phyloP scores from a whole-genome alignment of 1,284 basidiomycete genomes.

The Amanita bisporigera region DNA sequence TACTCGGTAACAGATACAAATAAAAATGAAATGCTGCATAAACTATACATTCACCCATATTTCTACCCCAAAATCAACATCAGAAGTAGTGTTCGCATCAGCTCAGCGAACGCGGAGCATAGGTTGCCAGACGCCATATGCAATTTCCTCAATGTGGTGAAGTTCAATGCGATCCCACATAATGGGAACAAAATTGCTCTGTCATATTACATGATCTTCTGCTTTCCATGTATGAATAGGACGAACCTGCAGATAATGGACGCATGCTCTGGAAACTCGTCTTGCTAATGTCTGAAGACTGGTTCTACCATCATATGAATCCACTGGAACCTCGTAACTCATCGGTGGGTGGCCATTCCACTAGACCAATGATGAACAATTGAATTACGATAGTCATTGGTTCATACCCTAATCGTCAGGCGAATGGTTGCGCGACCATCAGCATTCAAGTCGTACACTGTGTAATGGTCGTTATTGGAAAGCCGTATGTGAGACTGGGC shows the following conservation, averaged over 20 bases:
- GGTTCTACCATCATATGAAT: slow-evolving; percentile 66
- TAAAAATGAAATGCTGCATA: neutral
- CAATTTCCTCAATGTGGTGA: slow-evolving; percentile 73
- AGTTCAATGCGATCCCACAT: slow-evolving; percentile 72
- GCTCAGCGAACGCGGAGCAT: slow-evolving; percentile 53
- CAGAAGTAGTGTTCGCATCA: neutral
- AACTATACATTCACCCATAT: neutral
- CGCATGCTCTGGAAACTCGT: slow-evolving; percentile 69
- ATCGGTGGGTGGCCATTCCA: slow-evolving; percentile 74
- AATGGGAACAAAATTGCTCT: slow-evolving; percentile 69
- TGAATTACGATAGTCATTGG: slow-evolving; percentile 3
- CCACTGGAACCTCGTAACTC: slow-evolving; percentile 77
- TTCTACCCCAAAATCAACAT: neutral
- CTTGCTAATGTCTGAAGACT: slow-evolving; percentile 70
- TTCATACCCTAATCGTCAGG: slow-evolving; percentile 63
- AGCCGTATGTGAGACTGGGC: slow-evolving; percentile 68
- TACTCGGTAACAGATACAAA: neutral
- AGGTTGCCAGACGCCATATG: slow-evolving; percentile 73
- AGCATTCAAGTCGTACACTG: slow-evolving; percentile 65
- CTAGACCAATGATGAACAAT: slow-evolving; percentile 41
- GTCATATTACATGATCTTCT: neutral
- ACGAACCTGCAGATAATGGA: slow-evolving; percentile 73
- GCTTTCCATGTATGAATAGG: neutral
- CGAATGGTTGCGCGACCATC: slow-evolving; percentile 63
- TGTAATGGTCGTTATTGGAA: slow-evolving; percentile 63